Conservation (phyloP, 805 yeast genomes). For the Teunomyces pallodes region DNA sequence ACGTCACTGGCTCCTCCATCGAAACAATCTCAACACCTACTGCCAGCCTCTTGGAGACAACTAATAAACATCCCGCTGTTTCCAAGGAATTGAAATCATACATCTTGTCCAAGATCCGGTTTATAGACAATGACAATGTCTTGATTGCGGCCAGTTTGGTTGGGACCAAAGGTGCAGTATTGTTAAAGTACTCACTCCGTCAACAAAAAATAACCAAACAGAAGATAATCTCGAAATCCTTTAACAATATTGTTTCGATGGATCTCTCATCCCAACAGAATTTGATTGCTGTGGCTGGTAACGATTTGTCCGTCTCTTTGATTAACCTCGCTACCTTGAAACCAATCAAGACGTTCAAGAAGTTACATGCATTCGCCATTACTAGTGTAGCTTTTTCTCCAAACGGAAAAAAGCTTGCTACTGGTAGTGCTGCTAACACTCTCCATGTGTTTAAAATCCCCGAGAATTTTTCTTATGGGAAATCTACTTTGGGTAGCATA, state of each 20-base stretch:
- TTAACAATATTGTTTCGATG: conserved; percentile 54
- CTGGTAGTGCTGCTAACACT: conserved; percentile 75
- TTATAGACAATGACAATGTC: conserved; percentile 31
- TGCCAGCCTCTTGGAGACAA: conserved; percentile 34
- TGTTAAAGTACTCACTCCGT: conserved; percentile 44
- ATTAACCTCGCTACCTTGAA: conserved; percentile 51
- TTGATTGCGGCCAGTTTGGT: conserved; percentile 32
- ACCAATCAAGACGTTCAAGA: conserved; percentile 47
- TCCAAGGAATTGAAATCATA: conserved; percentile 21
- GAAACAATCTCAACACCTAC: conserved; percentile 50
- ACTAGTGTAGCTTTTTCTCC: conserved; percentile 71
- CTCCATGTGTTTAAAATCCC: conserved; percentile 65
- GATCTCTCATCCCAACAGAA: conserved; percentile 43
- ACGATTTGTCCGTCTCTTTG: conserved; percentile 66
- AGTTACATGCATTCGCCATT: conserved; percentile 76
- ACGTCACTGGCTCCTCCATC: conserved; percentile 53
- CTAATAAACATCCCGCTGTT: conserved; percentile 18
- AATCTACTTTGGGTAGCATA: conserved; percentile 34
- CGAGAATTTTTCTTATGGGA: conserved; percentile 40
- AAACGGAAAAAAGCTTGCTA: conserved; percentile 62
- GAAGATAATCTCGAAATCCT: conserved; percentile 42
- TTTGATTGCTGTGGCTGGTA: conserved; percentile 56
- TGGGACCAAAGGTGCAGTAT: conserved; percentile 35
- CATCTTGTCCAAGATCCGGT: conserved; percentile 44
- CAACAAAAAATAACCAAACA: conserved; percentile 42